Base-by-base conservation (phyloP, 2,329 filamentous ascomycete species). In the Metarhizium sp. region DNA sequence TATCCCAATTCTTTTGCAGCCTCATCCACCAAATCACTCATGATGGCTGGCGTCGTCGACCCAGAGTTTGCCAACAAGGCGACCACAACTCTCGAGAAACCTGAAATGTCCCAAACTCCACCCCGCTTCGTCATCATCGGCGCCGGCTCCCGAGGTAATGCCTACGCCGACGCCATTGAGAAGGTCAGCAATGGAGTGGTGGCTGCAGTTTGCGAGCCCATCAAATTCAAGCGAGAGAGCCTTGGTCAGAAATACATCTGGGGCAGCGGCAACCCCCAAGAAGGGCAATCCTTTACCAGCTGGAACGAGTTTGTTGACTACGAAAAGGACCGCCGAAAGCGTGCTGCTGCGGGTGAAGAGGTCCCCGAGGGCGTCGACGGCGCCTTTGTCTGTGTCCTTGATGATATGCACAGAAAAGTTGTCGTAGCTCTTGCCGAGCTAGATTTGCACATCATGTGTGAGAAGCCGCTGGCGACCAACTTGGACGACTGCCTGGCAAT, bases 391-490 rank as follows among this genome's bases (percentile, higher is more conserved):
- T 84, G 80, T 68, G 90, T 95, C 2, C 78, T 92, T 10, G 94
- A 99, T 69, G 88, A 95, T 71, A 86, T 89, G 73, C 94, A 99
- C 70, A 84, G 84, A 51, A 86, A 91, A 55, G 90, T 92, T 50
- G 80, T 96, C 25, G 78, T 86, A 47, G 87, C 83, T 1, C 77
- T 96, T 53, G 86, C 88, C 1, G 81, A 81, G 13, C 72, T 85
- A 75, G 67, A 80, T 2, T 73, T 96, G 50, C 91, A 96, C 69
- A 84, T 97, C 60, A 88, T 96, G 78, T 95, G 91, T 68, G 94
- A 99, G 76, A 99, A 99, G 73, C 94, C 94, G 2, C 74, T 99
- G 54, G 90, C 91, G 0, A 90, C 90, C 25, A 87, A 82, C 0
- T 74, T 97, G 32, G 70, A 78, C 18, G 90, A 94, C 63, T 96